Percentiles rank a stretch among this genome's conserved stretches.
Evolutionary conservation across 345 rosid genomes (phyloP).

Genomic region (Alliaria petiolata): DNA sequence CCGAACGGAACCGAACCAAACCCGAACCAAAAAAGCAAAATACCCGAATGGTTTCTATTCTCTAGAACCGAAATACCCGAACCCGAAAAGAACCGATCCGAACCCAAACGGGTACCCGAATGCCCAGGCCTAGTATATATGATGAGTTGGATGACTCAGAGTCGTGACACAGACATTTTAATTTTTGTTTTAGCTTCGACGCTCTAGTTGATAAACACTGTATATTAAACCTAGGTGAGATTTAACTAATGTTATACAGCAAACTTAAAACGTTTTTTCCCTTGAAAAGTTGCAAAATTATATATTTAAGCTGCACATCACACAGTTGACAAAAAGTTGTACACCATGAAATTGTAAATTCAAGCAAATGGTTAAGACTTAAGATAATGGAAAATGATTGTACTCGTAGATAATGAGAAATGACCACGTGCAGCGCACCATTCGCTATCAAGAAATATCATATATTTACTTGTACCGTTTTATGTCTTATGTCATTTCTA

Average conservation of each 20-base stretch:
- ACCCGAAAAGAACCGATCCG: too few relatives aligned
- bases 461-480: neutral
- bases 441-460: neutral
- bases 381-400: constrained; percentile 1
- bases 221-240: neutral
- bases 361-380: neutral
- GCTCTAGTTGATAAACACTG: neutral
- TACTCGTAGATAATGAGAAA: neutral
- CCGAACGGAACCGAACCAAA: too few relatives aligned
- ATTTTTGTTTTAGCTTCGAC: too few relatives aligned
- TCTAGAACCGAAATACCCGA: too few relatives aligned
- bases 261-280: neutral
- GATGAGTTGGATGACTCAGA: too few relatives aligned
- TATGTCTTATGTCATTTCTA: neutral
- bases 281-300: neutral
- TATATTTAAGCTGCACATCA: neutral
- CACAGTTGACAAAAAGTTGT: neutral
- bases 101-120: too few relatives aligned
- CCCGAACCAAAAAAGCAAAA: too few relatives aligned
- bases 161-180: too few relatives aligned
- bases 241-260: neutral
- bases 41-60: too few relatives aligned
- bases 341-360: neutral
- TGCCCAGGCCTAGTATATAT: too few relatives aligned
- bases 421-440: neutral